These are phyloP conservation scores for Acanthamoeba triangularis DNA, from an alignment of 208 protist genomes.

Conservation along the genomic window DNA sequence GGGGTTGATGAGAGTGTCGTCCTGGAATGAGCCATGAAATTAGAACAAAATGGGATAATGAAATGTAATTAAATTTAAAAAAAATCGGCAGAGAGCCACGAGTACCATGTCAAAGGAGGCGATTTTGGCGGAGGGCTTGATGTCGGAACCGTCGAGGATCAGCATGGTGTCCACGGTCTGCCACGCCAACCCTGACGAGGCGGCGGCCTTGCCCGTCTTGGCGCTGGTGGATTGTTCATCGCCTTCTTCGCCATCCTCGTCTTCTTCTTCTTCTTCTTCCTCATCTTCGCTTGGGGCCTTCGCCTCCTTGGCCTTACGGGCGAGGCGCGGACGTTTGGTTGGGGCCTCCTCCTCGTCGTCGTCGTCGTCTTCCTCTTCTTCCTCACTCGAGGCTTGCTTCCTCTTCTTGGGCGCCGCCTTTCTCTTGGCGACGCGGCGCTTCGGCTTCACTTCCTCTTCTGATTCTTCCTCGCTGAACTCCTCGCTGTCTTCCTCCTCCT, in stretches of 20 bases:
- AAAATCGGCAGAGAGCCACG: not conserved
- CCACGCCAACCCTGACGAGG: not conserved
- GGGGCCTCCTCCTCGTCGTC: slow-evolving; percentile 24
- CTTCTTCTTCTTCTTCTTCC: slow-evolving; percentile 1
- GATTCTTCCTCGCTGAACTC: not conserved
- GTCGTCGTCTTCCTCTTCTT: slow-evolving; percentile 55
- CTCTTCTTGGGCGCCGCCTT: not conserved
- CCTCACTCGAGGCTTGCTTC: not conserved
- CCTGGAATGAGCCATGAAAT: too few relatives aligned
- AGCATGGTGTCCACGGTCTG: not conserved
- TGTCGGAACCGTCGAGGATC: slow-evolving; percentile 14
- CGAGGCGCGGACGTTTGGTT: not conserved
- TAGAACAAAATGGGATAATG: too few relatives aligned
- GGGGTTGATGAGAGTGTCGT: slow-evolving; percentile 56
- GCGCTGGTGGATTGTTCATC: not conserved
- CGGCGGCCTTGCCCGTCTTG: not conserved
- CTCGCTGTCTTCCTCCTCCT: not conserved
- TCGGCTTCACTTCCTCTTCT: not conserved
- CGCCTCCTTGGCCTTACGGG: not conserved
- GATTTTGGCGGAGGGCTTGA: slow-evolving; percentile 54
- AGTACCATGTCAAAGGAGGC: slow-evolving; percentile 67
- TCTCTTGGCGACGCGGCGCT: not conserved
- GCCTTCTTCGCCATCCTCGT: not conserved
- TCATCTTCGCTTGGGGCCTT: not conserved
- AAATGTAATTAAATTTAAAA: not conserved